Conservation (phyloP, 2,329 filamentous ascomycete genomes). For the Leptodontidium sp. region DNA sequence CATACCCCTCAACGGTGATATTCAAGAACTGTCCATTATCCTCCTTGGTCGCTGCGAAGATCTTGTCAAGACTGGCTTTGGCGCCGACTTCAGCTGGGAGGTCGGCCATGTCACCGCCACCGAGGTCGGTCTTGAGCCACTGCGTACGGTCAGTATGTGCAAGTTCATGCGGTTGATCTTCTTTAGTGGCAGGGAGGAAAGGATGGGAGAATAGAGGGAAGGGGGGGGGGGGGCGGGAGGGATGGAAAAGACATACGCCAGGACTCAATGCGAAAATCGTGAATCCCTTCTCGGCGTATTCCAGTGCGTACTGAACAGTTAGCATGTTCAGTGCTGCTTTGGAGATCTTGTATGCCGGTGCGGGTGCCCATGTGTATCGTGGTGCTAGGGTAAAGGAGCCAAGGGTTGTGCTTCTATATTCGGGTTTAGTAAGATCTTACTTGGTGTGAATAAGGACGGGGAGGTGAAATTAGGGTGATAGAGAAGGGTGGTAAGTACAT, state of each 20-base stretch:
- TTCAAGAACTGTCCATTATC: constrained; percentile 58
- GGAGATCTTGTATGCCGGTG: constrained; percentile 53
- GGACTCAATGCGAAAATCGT: constrained; percentile 53
- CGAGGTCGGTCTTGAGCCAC: constrained; percentile 57
- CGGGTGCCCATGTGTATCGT: constrained; percentile 50
- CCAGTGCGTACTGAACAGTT: constrained; percentile 53
- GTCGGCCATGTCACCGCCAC: constrained; percentile 50
- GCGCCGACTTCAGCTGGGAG: constrained; percentile 51
- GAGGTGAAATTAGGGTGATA: not conserved
- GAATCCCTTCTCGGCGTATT: constrained; percentile 51
- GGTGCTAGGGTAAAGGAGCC: constrained; percentile 27
- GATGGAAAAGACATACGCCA: constrained; percentile 49
- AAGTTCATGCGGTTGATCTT: too few relatives aligned
- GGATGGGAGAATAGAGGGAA: not conserved
- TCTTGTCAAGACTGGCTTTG: constrained; percentile 49
- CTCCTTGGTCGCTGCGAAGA: constrained; percentile 51
- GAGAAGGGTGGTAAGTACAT: constrained; percentile 25
- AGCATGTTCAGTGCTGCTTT: constrained; percentile 59
- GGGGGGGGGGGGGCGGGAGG: not conserved
- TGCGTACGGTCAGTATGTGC: constrained; percentile 18
- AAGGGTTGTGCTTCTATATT: constrained; percentile 22
- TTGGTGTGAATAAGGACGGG: not conserved
- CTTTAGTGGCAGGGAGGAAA: too few relatives aligned
- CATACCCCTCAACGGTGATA: constrained; percentile 26
- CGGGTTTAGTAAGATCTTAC: not conserved